Evolutionary conservation across 371 early-diverging fungal species (phyloP).

Genomic region (Umbelopsis sp.): DNA sequence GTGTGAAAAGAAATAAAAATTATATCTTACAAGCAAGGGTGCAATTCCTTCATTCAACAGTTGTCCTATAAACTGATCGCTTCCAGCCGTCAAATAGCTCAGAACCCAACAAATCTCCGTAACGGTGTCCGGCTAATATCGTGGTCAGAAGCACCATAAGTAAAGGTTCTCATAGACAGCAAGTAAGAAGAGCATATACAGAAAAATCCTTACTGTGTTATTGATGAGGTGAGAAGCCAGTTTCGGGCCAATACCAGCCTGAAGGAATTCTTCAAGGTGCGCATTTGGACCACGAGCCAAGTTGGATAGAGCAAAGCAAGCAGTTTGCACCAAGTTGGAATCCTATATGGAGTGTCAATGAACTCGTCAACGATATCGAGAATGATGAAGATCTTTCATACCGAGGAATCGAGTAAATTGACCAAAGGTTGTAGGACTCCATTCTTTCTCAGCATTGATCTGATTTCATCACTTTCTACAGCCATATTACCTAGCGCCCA

Average conservation of each 20-base stretch:
- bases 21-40: constrained; percentile 35
- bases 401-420: constrained; percentile 54
- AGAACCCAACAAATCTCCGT: constrained; percentile 76
- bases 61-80: constrained; percentile 51
- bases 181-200: not conserved
- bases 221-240: constrained; percentile 50
- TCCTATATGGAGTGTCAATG: constrained; percentile 31
- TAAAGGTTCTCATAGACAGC: not conserved
- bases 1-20: not conserved
- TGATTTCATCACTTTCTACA: constrained; percentile 63
- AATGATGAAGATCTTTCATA: constrained; percentile 5
- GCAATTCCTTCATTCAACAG: constrained; percentile 51
- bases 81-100: constrained; percentile 69
- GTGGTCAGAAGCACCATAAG: not conserved
- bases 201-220: constrained; percentile 27
- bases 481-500: constrained; percentile 79
- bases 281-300: constrained; percentile 67
- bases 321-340: constrained; percentile 62
- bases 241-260: constrained; percentile 39
- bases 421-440: constrained; percentile 66
- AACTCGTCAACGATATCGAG: not conserved
- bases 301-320: constrained; percentile 80
- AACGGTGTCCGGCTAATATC: constrained; percentile 52
- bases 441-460: constrained; percentile 59
- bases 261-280: constrained; percentile 53